Evolutionary conservation across 129 eudicot species (phyloP), one percentile per base, ranked within the genome.

Genomic region (Pittosporum tobira): DNA sequence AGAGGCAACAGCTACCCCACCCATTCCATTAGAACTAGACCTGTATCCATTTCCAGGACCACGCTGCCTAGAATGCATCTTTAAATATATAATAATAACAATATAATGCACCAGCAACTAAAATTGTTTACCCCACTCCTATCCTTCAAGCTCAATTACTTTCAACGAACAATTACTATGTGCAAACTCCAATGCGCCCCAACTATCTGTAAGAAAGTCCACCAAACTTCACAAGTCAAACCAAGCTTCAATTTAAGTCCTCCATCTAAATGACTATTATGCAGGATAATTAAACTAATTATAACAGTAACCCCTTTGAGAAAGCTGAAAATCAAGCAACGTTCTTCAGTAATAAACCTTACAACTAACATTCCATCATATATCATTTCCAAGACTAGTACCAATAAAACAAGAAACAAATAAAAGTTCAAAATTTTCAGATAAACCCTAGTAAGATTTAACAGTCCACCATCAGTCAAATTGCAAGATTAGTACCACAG

Each of bases 21-120:
- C 87, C 42, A 70, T 72, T 75, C 90, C 94, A 38, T 75, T 71
- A n/a, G 78, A 55, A 58, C 69, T 77, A 48, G 87, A 64, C 86
- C 89, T 73, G 66, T 68, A 85, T 59, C 95, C 84, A 77, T 77
- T 82, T 3, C 80, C 80, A 15, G 79, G 84, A 68, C 68, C 66
- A 18, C 95, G 89, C 71, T 82, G 80, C 75, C 83, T 70, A 11
- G 59, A 59, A 48, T 73, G 71, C 84, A 78, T 78, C 7, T 63
- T 55, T 48, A 18, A 6, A 48, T 11, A 63, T 28, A 30, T 18
- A 54, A 21, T 43, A 15, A 28, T 16, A 4, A 2, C 43, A 30
- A 18, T 18, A 16, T 9, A 28, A 30, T 2, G n/a, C 1, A 6
- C 6, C 12, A 19, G n/a, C 42, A 18, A 4, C 2, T 28, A n/a